Conservation (phyloP, 2,329 filamentous ascomycete species). For the Biscogniauxia sp. region DNA sequence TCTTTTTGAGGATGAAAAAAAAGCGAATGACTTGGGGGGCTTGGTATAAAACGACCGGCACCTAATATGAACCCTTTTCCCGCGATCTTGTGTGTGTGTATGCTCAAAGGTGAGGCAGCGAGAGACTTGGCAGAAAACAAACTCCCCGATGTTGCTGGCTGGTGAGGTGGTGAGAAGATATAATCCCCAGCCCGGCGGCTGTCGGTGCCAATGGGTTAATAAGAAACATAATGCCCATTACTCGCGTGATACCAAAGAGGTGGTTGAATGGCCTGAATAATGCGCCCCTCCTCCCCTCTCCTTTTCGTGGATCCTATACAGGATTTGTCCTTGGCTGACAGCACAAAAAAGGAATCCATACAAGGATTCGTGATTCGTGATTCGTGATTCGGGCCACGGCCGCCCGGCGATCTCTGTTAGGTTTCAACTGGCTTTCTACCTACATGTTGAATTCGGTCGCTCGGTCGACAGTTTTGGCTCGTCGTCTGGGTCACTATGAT, state of each 20-base stretch:
- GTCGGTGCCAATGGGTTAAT: not conserved
- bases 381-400: not conserved
- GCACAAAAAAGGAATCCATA: not conserved
- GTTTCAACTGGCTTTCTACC: not conserved
- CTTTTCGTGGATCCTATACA: not conserved
- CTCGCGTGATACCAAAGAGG: not conserved
- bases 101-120: conserved; percentile 9
- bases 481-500: not conserved
- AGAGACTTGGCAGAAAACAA: conserved; percentile 10
- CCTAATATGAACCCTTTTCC: not conserved
- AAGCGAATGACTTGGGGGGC: conserved; percentile 30
- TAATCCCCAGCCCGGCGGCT: not conserved
- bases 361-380: not conserved
- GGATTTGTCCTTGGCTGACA: not conserved
- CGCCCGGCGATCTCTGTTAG: not conserved
- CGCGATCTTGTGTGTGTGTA: conserved; percentile 2
- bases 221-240: not conserved
- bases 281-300: too few species aligned
- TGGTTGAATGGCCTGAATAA: not conserved
- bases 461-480: not conserved
- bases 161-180: conserved; percentile 12
- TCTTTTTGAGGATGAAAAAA: conserved; percentile 9
- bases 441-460: not conserved
- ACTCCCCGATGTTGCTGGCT: conserved; percentile 6
- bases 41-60: conserved; percentile 8